phyloP scores from a whole-genome alignment of 768 basidiomycete genomes.

The Serpula lacrymans region DNA sequence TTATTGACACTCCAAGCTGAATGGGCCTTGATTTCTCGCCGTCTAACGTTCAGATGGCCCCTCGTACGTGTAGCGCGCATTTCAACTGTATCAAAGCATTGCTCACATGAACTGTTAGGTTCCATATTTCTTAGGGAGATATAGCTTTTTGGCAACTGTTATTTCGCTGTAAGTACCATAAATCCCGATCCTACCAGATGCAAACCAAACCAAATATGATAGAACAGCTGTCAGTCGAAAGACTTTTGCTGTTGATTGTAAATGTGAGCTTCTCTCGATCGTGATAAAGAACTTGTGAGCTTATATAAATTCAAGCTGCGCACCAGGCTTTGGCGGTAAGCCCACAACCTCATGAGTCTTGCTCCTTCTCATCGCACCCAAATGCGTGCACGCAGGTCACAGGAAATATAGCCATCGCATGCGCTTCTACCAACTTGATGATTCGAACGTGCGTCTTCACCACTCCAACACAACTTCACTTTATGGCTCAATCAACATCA shows the following conservation, averaged over 20 bases:
- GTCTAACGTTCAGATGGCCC: conserved; percentile 20
- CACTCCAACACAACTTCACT: background rate
- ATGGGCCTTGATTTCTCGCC: conserved; percentile 15
- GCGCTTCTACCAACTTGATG: conserved; percentile 22
- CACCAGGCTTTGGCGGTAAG: conserved; percentile 14
- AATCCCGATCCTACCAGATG: background rate
- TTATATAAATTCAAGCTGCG: background rate
- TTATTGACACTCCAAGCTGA: conserved; percentile 15
- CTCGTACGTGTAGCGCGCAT: conserved; percentile 14
- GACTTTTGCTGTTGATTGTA: conserved; percentile 3
- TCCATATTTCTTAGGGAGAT: conserved; percentile 21
- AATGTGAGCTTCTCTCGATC: conserved; percentile 16
- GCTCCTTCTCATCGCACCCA: background rate
- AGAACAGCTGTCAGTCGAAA: background rate
- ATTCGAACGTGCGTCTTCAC: conserved; percentile 22
- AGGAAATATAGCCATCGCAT: conserved; percentile 13
- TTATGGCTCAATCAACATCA: conserved; percentile 9
- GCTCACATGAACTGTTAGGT: conserved; percentile 9
- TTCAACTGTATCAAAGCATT: background rate
- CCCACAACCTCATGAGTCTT: too few relatives aligned
- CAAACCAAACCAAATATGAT: conserved; percentile 1
- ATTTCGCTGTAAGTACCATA: conserved; percentile 11
- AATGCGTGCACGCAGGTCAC: conserved; percentile 8
- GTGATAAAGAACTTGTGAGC: conserved; percentile 15
- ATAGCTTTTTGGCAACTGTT: conserved; percentile 8